Base-by-base conservation (phyloP, 1,284 basidiomycete genomes). In the Takashimella koratensis region DNA sequence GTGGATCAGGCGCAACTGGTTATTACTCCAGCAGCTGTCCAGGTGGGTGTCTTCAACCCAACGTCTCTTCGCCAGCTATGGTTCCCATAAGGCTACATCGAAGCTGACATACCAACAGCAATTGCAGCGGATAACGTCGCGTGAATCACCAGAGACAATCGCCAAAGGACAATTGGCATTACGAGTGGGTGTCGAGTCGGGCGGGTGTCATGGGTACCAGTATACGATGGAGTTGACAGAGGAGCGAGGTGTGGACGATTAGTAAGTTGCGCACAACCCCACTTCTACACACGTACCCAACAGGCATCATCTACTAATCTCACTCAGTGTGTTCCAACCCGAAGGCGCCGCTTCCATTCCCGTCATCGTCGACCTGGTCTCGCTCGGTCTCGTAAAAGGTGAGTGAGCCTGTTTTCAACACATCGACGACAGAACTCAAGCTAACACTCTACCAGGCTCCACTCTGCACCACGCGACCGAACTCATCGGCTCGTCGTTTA, bases 401-500 rank as follows among this genome's bases (percentile, higher is more conserved):
- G 45, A 53, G 70, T 39, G 26, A 12, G 2, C 20, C 3, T 13
- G n/a, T 19, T 12, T 25, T 25, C 5, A 4, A 16, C 8, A 8
- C 30, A 8, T 36, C 16, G 30, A 36, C 8, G 30, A 36, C 8
- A 36, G 16, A 36, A 19, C 43, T 6, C 5, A 11, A 30, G 43
- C 49, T 45, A 5, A 44, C 43, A 26, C 6, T 13, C 26, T 22
- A 25, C 12, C 70, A 60, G 80, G 80, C 36, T 74, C 78, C 5
- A 81, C 79, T 2, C 68, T 82, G n/a, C 79, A 82, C 64, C 80
- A 79, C 61, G 80, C 80, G n/a, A 82, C 80, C 1, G 81, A 82
- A 58, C 71, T 82, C 39, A 82, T 82, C 44, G 81, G 81, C 3
- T 77, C 74, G 19, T 77, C 77, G n/a, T 82, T 82, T 64, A 64